phyloP scores from a whole-genome alignment of 371 early-diverging fungal species.

The Mucor lusitanicus region DNA sequence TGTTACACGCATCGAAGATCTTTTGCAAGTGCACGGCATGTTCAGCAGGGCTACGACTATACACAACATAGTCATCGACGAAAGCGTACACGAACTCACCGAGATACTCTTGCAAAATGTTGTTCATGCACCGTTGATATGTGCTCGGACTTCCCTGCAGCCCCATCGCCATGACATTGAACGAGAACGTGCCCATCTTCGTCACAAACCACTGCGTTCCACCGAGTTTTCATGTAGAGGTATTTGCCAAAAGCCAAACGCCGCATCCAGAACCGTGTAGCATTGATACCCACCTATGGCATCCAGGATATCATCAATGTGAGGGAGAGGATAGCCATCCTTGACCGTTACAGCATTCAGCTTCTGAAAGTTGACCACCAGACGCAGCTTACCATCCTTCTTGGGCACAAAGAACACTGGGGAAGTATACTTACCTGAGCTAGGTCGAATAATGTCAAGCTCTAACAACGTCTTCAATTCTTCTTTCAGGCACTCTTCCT shows the following conservation, averaged over 20 bases:
- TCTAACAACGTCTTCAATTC: constrained; percentile 12
- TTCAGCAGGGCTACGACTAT: constrained; percentile 16
- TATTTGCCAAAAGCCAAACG: constrained; percentile 43
- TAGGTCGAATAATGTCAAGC: constrained; percentile 13
- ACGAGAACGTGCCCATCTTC: constrained; percentile 45
- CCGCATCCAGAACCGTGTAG: constrained; percentile 14
- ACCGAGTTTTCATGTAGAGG: constrained; percentile 20
- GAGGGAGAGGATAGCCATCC: constrained; percentile 41
- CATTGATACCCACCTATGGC: constrained; percentile 11
- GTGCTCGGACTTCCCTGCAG: constrained; percentile 36
- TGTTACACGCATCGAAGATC: constrained; percentile 34
- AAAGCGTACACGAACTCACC: constrained; percentile 37
- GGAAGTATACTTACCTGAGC: constrained; percentile 14
- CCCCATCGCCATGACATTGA: constrained; percentile 57
- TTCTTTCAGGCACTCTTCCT: constrained; percentile 11
- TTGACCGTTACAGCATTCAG: constrained; percentile 42
- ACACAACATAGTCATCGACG: constrained; percentile 54
- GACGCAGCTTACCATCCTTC: constrained; percentile 36
- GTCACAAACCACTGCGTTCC: constrained; percentile 58
- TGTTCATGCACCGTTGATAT: constrained; percentile 48
- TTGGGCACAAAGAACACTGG: constrained; percentile 53
- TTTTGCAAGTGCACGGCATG: constrained; percentile 33
- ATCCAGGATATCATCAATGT: constrained; percentile 41
- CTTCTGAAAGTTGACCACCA: constrained; percentile 31
- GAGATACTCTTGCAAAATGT: constrained; percentile 6